A percentile compares a stretch with the other conserved stretches of the same genome.
Conservation (phyloP, 768 basidiomycete genomes). For the Cytidiella melzeri region DNA sequence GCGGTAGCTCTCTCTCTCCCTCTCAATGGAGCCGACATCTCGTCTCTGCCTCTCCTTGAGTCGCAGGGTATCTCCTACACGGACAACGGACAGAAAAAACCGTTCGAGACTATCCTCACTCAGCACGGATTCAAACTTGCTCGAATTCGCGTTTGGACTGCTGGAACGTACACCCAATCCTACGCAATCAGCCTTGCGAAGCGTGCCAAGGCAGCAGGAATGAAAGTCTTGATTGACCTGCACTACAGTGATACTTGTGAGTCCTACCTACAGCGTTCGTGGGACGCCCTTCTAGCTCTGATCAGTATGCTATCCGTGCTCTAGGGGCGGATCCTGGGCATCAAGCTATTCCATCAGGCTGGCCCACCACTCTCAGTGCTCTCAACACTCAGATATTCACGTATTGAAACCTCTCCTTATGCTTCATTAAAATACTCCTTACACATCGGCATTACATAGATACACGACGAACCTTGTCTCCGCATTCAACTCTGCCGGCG, state of each 20-base stretch:
- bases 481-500: constrained; percentile 47
- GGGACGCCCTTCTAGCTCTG: neutral
- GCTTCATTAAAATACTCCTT: neutral
- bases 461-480: constrained; percentile 48
- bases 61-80: constrained; percentile 39
- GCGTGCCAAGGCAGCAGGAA: constrained; percentile 48
- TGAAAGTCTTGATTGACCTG: constrained; percentile 50
- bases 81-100: constrained; percentile 29
- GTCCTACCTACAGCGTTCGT: constrained; percentile 13
- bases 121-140: constrained; percentile 52
- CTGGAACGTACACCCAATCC: constrained; percentile 47
- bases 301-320: neutral
- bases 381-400: constrained; percentile 54
- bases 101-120: constrained; percentile 47
- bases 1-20: constrained; percentile 20
- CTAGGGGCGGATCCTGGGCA: constrained; percentile 62
- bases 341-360: constrained; percentile 51
- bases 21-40: constrained; percentile 52
- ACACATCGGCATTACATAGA: constrained; percentile 26
- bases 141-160: constrained; percentile 58
- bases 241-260: constrained; percentile 62
- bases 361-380: constrained; percentile 43
- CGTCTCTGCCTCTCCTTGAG: constrained; percentile 48
- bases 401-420: constrained; percentile 24
- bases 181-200: constrained; percentile 51